Evolutionary conservation across 2,329 filamentous ascomycete species (phyloP).

Genomic region (Aspergillus quadrilineatus): DNA sequence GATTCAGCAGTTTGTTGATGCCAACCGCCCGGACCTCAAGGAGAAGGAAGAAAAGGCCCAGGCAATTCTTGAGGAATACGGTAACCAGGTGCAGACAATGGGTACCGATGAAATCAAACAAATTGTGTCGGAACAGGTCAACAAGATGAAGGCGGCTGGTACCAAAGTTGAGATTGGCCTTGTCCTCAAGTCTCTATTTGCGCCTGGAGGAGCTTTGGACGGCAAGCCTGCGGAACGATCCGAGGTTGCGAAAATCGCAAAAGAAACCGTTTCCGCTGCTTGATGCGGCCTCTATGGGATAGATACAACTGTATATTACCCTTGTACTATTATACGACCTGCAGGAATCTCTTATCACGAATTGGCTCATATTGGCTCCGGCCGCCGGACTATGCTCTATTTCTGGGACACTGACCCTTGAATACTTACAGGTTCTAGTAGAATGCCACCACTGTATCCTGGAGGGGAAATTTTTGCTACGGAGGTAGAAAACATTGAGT

Average conservation of each 20-base stretch:
- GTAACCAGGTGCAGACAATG: constrained; percentile 43
- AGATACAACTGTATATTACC: constrained; percentile 22
- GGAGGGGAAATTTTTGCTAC: not conserved
- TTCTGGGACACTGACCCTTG: not conserved
- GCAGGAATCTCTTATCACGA: not conserved
- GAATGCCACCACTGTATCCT: not conserved
- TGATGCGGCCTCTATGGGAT: constrained; percentile 6
- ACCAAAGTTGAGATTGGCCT: constrained; percentile 38
- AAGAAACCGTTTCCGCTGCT: constrained; percentile 32
- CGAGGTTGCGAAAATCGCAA: constrained; percentile 43
- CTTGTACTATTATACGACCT: constrained; percentile 24
- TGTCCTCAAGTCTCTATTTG: constrained; percentile 45
- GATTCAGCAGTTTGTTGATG: constrained; percentile 41
- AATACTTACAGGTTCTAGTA: not conserved
- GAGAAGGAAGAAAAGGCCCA: constrained; percentile 48
- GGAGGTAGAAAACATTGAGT: not conserved
- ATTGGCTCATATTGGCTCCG: not conserved
- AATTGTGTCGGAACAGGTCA: constrained; percentile 37
- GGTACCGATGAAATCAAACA: constrained; percentile 40
- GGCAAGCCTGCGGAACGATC: constrained; percentile 46
- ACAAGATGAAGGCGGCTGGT: constrained; percentile 35
- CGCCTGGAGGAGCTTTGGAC: constrained; percentile 42
- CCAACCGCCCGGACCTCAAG: constrained; percentile 45
- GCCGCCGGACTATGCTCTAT: not conserved
- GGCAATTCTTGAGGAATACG: constrained; percentile 47